These are phyloP conservation scores for Zangia roseola DNA, from an alignment of 768 basidiomycete genomes.

Conservation along the genomic window DNA sequence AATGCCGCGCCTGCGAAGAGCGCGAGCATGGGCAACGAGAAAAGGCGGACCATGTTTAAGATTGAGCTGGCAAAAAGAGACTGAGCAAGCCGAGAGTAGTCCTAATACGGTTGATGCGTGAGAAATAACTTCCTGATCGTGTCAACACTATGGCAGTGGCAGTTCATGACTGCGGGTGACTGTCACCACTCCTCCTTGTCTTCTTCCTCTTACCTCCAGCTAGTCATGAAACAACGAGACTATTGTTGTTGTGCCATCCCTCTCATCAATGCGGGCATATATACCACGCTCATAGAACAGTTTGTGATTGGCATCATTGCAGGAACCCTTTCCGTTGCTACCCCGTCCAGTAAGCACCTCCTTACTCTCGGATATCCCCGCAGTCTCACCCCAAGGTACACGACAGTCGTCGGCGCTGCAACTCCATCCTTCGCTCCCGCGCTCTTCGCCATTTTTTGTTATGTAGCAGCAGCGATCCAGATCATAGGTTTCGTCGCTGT, in stretches of 20 bases:
- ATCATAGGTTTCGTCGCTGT: conserved; percentile 86
- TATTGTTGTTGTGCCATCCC: conserved; percentile 96
- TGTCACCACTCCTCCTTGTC: neutral
- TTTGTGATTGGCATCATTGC: conserved; percentile 61
- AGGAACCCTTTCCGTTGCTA: conserved; percentile 72
- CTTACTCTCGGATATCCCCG: conserved; percentile 2
- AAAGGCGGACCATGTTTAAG: conserved; percentile 31
- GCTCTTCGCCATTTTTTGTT: conserved; percentile 75
- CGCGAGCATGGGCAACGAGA: conserved; percentile 28
- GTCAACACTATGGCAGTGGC: neutral
- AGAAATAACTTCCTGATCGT: conserved; percentile 11
- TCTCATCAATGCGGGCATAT: conserved; percentile 87
- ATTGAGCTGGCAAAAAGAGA: conserved; percentile 7
- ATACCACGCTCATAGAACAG: conserved; percentile 76
- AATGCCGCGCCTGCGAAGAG: conserved; percentile 24
- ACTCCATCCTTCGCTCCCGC: conserved; percentile 74
- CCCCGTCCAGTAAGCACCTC: conserved; percentile 65
- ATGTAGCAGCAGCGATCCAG: conserved; percentile 74
- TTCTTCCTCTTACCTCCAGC: neutral
- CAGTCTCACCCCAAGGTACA: conserved; percentile 15
- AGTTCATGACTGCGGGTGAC: neutral
- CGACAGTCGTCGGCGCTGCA: conserved; percentile 79
- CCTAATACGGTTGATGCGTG: conserved; percentile 20
- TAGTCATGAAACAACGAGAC: conserved; percentile 69
- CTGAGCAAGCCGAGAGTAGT: conserved; percentile 21